Percentiles rank a stretch among this genome's conserved stretches.
Conservation (phyloP, 441 rosid species). For the Eutrema salsugineum region DNA sequence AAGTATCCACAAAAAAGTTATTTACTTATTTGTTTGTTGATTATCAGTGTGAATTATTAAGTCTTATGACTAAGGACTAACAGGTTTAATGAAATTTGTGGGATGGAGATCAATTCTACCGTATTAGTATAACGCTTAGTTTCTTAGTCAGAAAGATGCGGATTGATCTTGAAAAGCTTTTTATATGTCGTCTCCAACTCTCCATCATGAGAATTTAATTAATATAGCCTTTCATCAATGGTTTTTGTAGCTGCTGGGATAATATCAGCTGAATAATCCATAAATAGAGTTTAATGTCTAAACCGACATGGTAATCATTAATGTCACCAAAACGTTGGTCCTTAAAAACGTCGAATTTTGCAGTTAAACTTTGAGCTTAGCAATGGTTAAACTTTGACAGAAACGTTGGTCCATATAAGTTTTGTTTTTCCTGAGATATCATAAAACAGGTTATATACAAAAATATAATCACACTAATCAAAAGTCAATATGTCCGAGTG, state of each 20-base stretch:
- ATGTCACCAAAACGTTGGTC: too few relatives aligned
- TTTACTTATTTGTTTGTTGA: background rate
- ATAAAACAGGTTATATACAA: too few relatives aligned
- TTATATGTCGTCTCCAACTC: background rate
- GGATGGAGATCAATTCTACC: background rate
- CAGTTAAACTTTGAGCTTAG: too few relatives aligned
- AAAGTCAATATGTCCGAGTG: conserved; percentile 98
- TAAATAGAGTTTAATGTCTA: too few relatives aligned
- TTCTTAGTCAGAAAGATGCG: background rate
- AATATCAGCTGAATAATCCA: too few relatives aligned
- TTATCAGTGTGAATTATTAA: background rate
- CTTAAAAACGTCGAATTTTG: too few relatives aligned
- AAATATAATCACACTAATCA: accelerated
- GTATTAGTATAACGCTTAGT: background rate
- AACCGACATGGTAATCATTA: too few relatives aligned
- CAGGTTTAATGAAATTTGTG: background rate
- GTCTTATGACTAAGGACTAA: background rate
- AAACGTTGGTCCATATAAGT: too few relatives aligned
- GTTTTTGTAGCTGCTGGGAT: background rate
- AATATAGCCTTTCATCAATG: background rate
- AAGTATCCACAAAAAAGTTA: background rate
- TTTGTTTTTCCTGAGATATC: background rate
- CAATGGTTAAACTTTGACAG: too few relatives aligned
- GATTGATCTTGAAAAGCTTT: background rate
- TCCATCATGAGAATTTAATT: background rate